Base-by-base conservation (phyloP, 768 basidiomycete species). In the Boletus patriciae region DNA sequence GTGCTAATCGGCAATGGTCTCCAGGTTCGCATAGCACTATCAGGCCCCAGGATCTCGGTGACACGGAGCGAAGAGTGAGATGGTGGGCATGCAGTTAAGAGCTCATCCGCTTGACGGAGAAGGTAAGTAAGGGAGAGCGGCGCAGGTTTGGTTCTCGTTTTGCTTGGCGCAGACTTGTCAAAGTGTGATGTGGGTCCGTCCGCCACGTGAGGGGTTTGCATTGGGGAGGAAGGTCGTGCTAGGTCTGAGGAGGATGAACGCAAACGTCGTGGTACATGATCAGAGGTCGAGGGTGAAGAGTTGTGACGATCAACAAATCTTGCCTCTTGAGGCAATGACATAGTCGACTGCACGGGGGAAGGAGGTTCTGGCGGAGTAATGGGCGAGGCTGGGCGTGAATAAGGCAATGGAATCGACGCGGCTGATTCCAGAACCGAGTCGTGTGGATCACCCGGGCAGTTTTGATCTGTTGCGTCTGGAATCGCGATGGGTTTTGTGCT, bases 11-110 rank as follows among this genome's bases (percentile, higher is more conserved):
- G 76, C 33, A 55, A 54, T 43, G 66, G 60, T 49, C 55, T 62
- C 90, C 90, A 93, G 10, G 91, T 92, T 67, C 79, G 82, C 49
- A 90, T 75, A 37, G 82, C 87, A 64, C 88, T 91, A 63, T 88
- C 84, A 1, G 87, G 88, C 10, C 91, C 91, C 80, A 93, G 84
- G 46, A 88, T 88, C 29, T 76, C 73, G 7, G 78, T 71, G 16
- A 90, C 73, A 4, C 61, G 66, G 13, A 92, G 73, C 1, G 69
- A 74, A 11, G 84, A 79, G 50, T 87, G 79, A 2, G 78, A 74
- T 3, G 88, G 87, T 5, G 89, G 88, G 68, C 80, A 87, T 19
- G 66, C 61, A n/a, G 67, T 60, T 47, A 80, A 82, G 13, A 92
- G 81, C 9, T 72, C 76, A 62, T 90, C 88, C 1, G 90, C 78